Percentiles rank a stretch among this genome's conserved stretches.
Evolutionary conservation across 805 yeast species (phyloP).

Genomic region (Saccharomycopsis sp.): DNA sequence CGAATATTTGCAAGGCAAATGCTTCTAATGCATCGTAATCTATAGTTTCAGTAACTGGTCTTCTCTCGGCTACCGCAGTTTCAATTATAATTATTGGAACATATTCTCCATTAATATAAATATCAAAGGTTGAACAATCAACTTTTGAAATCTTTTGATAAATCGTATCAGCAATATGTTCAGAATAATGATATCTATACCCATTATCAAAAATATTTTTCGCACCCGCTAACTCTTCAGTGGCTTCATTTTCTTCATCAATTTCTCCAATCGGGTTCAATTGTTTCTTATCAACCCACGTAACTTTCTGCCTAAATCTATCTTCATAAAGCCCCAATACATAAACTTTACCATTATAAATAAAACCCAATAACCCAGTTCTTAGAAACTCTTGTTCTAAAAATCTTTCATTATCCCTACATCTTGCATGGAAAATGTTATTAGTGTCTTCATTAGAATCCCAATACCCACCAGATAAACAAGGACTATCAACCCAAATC

Average conservation of each 20-base stretch:
- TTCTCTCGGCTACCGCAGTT: constrained; percentile 41
- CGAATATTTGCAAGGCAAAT: constrained; percentile 40
- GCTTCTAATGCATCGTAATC: constrained; percentile 40
- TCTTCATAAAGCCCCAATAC: constrained; percentile 90
- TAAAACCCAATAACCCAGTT: constrained; percentile 87
- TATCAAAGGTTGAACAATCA: constrained; percentile 90
- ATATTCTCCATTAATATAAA: constrained; percentile 69
- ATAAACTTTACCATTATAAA: constrained; percentile 79
- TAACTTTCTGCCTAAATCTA: constrained; percentile 69
- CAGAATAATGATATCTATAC: constrained; percentile 69
- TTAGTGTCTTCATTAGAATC: constrained; percentile 61
- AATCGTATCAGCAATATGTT: constrained; percentile 78
- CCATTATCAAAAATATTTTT: constrained; percentile 14
- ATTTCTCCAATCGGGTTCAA: constrained; percentile 8
- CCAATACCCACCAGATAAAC: constrained; percentile 87
- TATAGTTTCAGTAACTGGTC: constrained; percentile 23
- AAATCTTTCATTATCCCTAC: constrained; percentile 63
- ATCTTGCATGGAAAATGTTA: constrained; percentile 73
- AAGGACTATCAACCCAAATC: constrained; percentile 94
- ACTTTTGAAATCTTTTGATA: constrained; percentile 76
- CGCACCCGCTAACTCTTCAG: constrained; percentile 19
- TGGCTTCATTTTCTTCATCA: constrained; percentile 25
- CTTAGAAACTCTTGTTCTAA: constrained; percentile 76
- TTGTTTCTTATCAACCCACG: constrained; percentile 49
- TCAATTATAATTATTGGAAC: constrained; percentile 84